Base-by-base conservation (phyloP, 2,329 filamentous ascomycete species). In the Fusarium sp. region DNA sequence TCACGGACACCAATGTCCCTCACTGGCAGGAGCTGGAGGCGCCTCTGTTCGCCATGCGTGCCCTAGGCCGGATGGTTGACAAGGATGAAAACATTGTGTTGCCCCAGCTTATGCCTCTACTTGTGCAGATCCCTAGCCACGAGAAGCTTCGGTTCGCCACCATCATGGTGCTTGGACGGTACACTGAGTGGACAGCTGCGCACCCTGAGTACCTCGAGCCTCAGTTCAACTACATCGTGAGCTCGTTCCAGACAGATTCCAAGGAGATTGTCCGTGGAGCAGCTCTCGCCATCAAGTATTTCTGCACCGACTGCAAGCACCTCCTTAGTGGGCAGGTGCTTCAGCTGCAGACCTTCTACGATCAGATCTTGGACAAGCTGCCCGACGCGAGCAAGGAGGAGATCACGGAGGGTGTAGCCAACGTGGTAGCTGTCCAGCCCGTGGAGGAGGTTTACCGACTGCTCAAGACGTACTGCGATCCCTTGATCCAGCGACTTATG, bases 131-230 rank as follows among this genome's bases (percentile, higher is more conserved):
- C 65, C 96, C 96, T 0, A 90, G 92, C 75, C 96, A 99, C 75
- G 93, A 98, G 80, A 99, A 98, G 83, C 87, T 99, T n/a, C 93
- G 94, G 7, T 99, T 99, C 80, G 95, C 97, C 68, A 95, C 95
- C 6, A 97, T 98, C 75, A 97, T 99, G 93, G 94, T 96, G 3
- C 87, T 99, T 20, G 96, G 93, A 36, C 88, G 96, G 67, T 99
- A 99, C 77, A 99, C 96, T 0, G 95, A 98, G 79, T 99, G 96
- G 96, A 99, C 96, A 0, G 89, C 96, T 5, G 90, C 93, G 51
- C 96, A 99, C 76, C 93, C 95, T 0, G 93, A 97, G 63, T 97
- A 95, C 49, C 85, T 99, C 8, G 92, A 97, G 79, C 87, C 92
- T 8, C 96, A 99, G 79, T 92, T 99, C 77, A 93, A 93, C 75